Evolutionary conservation across 2,329 filamentous ascomycete species (phyloP).

Genomic region (Colletotrichum destructivum): DNA sequence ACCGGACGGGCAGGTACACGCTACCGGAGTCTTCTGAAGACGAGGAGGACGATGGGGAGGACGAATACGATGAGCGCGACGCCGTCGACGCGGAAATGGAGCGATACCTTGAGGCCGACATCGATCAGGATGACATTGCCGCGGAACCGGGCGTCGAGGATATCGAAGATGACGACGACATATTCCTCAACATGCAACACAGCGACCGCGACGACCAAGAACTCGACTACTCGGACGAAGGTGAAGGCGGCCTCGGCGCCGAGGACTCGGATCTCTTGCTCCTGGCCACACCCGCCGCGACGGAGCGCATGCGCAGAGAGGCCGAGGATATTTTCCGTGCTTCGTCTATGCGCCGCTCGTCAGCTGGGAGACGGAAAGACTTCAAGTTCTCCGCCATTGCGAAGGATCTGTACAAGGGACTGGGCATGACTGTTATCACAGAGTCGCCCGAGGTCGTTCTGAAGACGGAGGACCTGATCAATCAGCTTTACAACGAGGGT

Average conservation of each 20-base stretch:
- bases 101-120: constrained; percentile 54
- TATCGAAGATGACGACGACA: constrained; percentile 61
- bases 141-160: constrained; percentile 57
- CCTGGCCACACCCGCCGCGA: constrained; percentile 69
- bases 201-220: constrained; percentile 50
- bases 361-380: constrained; percentile 63
- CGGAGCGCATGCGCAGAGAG: constrained; percentile 67
- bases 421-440: constrained; percentile 71
- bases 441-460: constrained; percentile 83
- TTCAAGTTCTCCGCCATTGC: constrained; percentile 80
- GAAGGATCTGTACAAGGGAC: constrained; percentile 75
- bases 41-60: constrained; percentile 48
- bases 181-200: constrained; percentile 65
- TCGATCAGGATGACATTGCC: constrained; percentile 52
- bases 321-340: constrained; percentile 70
- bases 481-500: constrained; percentile 74
- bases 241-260: constrained; percentile 39
- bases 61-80: constrained; percentile 48
- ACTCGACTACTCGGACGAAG: constrained; percentile 46
- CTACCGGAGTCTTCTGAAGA: constrained; percentile 51
- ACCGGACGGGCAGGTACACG: constrained; percentile 44
- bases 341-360: constrained; percentile 63
- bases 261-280: constrained; percentile 69
- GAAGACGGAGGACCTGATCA: constrained; percentile 80
- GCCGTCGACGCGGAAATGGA: constrained; percentile 54